These are phyloP conservation scores for Pyricularia sp. DNA, from an alignment of 2,329 filamentous ascomycete genomes.

Conservation along the genomic window DNA sequence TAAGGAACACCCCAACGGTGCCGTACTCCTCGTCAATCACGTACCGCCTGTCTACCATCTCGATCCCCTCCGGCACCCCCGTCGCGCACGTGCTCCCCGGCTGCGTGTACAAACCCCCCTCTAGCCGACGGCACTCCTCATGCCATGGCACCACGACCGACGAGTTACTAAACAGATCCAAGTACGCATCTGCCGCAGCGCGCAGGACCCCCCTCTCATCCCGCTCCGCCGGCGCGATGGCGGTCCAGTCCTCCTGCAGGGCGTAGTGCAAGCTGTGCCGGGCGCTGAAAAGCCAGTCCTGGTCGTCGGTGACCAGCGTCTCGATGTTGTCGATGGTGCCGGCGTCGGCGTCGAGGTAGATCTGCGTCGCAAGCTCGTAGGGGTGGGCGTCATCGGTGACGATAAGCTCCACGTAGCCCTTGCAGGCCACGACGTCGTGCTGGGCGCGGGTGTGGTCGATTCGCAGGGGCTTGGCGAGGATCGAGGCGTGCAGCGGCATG, in stretches of 20 bases:
- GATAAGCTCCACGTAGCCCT: constrained; percentile 28
- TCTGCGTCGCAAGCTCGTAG: constrained; percentile 24
- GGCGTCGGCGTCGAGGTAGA: constrained; percentile 14
- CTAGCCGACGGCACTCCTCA: constrained; percentile 18
- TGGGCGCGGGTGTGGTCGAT: constrained; percentile 21
- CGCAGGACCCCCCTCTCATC: constrained; percentile 16
- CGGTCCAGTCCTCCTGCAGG: constrained; percentile 12
- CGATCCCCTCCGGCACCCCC: constrained; percentile 10
- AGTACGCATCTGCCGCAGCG: constrained; percentile 21
- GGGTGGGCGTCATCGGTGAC: constrained; percentile 17
- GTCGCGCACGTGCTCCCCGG: constrained; percentile 12
- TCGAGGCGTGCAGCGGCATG: constrained; percentile 10
- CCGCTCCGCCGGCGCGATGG: constrained; percentile 14
- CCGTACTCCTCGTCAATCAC: constrained; percentile 16
- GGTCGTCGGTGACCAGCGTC: constrained; percentile 17
- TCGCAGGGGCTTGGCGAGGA: constrained; percentile 17
- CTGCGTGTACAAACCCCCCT: constrained; percentile 15
- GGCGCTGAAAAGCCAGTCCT: constrained; percentile 24
- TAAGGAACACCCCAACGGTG: constrained; percentile 16
- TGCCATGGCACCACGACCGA: constrained; percentile 22
- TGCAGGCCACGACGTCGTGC: constrained; percentile 19
- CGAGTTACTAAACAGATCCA: constrained; percentile 21
- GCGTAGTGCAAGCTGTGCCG: constrained; percentile 20
- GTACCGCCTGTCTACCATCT: constrained; percentile 13
- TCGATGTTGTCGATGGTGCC: constrained; percentile 16